phyloP scores from a whole-genome alignment of 768 basidiomycete species.

The Calocybe indica region DNA sequence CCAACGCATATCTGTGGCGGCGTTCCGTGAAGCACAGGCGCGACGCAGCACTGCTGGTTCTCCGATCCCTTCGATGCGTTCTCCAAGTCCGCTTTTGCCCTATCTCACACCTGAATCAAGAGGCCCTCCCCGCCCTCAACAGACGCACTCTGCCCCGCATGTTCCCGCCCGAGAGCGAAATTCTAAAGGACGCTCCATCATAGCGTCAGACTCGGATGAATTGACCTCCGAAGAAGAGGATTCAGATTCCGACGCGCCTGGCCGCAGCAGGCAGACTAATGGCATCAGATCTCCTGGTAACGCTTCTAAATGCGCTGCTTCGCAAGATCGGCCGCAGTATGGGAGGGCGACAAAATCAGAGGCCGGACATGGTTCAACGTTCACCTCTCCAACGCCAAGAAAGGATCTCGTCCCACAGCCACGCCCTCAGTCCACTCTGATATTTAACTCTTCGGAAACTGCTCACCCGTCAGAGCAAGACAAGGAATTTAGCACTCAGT shows the following conservation, averaged over 20 bases:
- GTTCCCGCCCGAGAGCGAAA: background rate
- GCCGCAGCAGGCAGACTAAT: slow-evolving; percentile 10
- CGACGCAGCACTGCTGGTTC: slow-evolving; percentile 57
- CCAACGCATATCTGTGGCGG: slow-evolving; percentile 75
- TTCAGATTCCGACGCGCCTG: slow-evolving; percentile 13
- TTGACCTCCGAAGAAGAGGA: slow-evolving; percentile 11
- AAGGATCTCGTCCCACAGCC: slow-evolving; percentile 11
- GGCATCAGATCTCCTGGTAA: slow-evolving; percentile 4
- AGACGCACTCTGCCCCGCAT: background rate
- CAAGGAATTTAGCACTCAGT: slow-evolving; percentile 9
- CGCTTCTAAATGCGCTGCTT: background rate
- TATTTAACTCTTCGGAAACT: slow-evolving; percentile 6
- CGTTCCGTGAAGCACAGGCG: slow-evolving; percentile 75
- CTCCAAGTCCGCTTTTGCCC: slow-evolving; percentile 33
- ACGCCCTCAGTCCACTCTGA: slow-evolving; percentile 20
- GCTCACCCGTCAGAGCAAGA: background rate
- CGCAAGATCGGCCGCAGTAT: slow-evolving; percentile 8
- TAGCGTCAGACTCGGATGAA: background rate
- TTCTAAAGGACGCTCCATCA: too few species aligned
- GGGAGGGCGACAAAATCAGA: slow-evolving; percentile 31
- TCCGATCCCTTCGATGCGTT: slow-evolving; percentile 38
- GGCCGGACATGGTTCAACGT: slow-evolving; percentile 28
- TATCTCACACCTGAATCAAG: background rate
- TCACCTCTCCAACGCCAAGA: slow-evolving; percentile 13
- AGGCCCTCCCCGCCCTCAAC: background rate